phyloP scores from a whole-genome alignment of 73 alveolate genomes.

The Halteria grandinella region DNA sequence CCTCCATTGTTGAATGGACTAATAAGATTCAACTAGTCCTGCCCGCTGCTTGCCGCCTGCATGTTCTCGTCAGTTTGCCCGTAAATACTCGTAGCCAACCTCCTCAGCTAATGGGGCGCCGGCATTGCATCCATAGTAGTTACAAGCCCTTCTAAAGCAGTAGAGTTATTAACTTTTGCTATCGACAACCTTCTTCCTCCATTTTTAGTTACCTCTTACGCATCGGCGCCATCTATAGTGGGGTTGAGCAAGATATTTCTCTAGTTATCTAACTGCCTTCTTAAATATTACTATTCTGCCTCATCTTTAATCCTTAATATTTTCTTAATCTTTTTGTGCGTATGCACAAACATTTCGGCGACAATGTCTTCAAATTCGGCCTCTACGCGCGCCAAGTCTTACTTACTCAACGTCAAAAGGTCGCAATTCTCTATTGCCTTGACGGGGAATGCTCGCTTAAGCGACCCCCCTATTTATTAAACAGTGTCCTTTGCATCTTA shows the following conservation, averaged over 20 bases:
- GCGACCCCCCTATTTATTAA: too few species aligned
- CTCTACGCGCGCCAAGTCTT: slow-evolving; percentile 36
- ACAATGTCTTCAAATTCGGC: slow-evolving; percentile 22
- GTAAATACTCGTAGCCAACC: neutral
- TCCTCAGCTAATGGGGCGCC: neutral
- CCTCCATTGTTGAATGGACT: too few species aligned
- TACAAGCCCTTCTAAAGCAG: neutral
- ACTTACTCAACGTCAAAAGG: slow-evolving; percentile 17
- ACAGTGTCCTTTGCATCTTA: too few species aligned
- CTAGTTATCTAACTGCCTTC: neutral
- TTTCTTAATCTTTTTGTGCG: slow-evolving; percentile 12
- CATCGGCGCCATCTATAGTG: slow-evolving; percentile 5
- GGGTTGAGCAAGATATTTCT: neutral
- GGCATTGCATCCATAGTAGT: neutral
- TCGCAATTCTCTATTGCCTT: slow-evolving; percentile 61
- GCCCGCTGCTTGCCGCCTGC: slow-evolving; percentile 11
- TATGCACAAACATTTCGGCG: slow-evolving; percentile 19
- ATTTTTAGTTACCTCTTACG: neutral
- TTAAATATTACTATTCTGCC: slow-evolving; percentile 19
- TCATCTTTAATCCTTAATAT: slow-evolving; percentile 37
- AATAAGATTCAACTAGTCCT: neutral
- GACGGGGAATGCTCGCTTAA: slow-evolving; percentile 56
- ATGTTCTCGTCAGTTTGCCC: neutral
- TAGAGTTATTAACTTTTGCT: too few species aligned
- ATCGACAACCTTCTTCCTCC: too few species aligned